These are phyloP conservation scores for Viola pubescens DNA, from an alignment of 441 rosid genomes.

Conservation along the genomic window DNA sequence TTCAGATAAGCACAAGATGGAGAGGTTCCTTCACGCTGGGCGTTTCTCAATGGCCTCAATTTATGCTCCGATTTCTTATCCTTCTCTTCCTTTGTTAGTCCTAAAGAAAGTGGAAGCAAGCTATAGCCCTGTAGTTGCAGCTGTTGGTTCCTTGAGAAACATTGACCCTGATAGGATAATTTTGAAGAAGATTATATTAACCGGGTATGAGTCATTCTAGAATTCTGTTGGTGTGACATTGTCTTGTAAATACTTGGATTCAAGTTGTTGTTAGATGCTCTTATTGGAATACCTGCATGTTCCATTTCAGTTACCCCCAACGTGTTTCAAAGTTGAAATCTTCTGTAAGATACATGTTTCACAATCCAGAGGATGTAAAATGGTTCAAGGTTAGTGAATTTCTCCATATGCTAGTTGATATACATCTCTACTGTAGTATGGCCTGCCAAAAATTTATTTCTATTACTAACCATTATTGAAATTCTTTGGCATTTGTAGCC, in stretches of 20 bases:
- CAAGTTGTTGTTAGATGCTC: background rate
- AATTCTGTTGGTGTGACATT: too few species aligned
- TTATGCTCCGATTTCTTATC: conserved; percentile 87
- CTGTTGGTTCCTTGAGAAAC: conserved; percentile 82
- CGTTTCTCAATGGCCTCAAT: conserved; percentile 70
- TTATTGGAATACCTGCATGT: background rate
- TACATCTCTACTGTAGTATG: background rate
- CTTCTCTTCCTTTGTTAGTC: conserved; percentile 73
- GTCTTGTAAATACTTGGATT: too few species aligned
- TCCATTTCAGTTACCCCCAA: conserved; percentile 68
- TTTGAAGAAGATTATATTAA: conserved; percentile 77
- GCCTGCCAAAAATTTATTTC: background rate
- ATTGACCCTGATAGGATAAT: conserved; percentile 76
- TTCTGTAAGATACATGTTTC: conserved; percentile 80
- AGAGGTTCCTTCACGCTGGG: conserved; percentile 84
- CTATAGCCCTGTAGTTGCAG: conserved; percentile 55
- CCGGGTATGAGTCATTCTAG: conserved; percentile 50
- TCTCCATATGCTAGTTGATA: background rate
- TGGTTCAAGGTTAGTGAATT: conserved; percentile 77
- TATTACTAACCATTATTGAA: background rate
- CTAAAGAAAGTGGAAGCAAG: conserved; percentile 49
- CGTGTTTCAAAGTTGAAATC: conserved; percentile 87
- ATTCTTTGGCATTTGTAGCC: conserved; percentile 45
- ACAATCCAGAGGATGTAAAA: conserved; percentile 84
- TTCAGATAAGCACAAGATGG: conserved; percentile 93